Evolutionary conservation across 495 filamentous ascomycete genomes (phyloP).

Genomic region (Xanthoparmelia taractica): DNA sequence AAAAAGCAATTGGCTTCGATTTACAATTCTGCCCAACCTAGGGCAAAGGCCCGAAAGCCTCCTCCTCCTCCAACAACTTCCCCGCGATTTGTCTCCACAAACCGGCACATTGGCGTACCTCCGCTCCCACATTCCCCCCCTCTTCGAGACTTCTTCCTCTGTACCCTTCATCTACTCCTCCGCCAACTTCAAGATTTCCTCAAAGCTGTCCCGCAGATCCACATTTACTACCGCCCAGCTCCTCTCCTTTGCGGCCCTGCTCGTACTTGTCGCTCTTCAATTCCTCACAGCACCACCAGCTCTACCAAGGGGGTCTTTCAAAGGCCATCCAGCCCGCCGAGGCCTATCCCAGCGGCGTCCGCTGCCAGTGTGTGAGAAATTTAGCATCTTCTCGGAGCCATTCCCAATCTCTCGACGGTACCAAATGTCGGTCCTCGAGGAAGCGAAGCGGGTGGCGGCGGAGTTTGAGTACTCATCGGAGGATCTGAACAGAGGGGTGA

Average conservation of each 20-base stretch:
- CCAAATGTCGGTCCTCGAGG: conserved; percentile 54
- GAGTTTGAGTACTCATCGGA: conserved; percentile 82
- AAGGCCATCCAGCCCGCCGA: not conserved
- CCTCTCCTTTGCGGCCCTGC: conserved; percentile 20
- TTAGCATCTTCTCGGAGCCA: conserved; percentile 14
- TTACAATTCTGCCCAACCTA: not conserved
- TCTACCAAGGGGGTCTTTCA: not conserved
- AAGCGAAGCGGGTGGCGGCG: conserved; percentile 68
- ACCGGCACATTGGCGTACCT: conserved; percentile 26
- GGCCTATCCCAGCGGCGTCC: conserved; percentile 6
- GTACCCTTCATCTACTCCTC: conserved; percentile 8
- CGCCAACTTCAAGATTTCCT: conserved; percentile 15
- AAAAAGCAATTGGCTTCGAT: not conserved
- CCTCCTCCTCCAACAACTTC: conserved; percentile 14
- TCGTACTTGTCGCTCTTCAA: conserved; percentile 23
- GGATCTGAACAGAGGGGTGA: conserved; percentile 68
- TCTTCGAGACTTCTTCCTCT: conserved; percentile 21
- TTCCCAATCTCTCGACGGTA: conserved; percentile 20
- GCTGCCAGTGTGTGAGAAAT: conserved; percentile 16
- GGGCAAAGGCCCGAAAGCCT: conserved; percentile 4
- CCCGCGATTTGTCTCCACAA: conserved; percentile 19
- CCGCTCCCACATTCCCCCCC: conserved; percentile 19
- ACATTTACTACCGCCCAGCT: conserved; percentile 19
- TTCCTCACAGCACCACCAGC: conserved; percentile 13
- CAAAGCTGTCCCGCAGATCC: conserved; percentile 17